phyloP scores from a whole-genome alignment of 164 flowering plant genomes.

The Akebia trifoliata region DNA sequence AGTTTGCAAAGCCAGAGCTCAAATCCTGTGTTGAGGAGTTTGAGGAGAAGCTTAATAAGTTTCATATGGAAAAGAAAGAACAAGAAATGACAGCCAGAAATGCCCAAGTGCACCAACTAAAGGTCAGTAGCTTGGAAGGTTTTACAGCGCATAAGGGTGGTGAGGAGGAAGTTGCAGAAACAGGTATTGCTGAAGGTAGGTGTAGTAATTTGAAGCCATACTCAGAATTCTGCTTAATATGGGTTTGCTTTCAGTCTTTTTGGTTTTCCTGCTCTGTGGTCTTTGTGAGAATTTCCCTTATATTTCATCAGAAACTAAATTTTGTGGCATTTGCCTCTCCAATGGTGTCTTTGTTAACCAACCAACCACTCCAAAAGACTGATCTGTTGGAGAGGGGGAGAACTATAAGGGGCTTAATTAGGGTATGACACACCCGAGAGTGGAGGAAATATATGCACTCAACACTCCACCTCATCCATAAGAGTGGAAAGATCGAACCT shows the following conservation, averaged over 20 bases:
- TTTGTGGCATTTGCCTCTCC: neutral
- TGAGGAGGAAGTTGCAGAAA: constrained; percentile 37
- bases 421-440: too few relatives aligned
- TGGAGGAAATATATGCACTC: too few relatives aligned
- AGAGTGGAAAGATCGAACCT: too few relatives aligned
- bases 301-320: neutral
- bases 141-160: constrained; percentile 19
- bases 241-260: constrained; percentile 4
- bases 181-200: constrained; percentile 46
- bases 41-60: constrained; percentile 80
- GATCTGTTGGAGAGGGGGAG: too few relatives aligned
- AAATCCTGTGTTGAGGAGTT: constrained; percentile 84
- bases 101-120: constrained; percentile 75
- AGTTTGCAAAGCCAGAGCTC: constrained; percentile 90
- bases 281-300: neutral
- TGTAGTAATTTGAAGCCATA: neutral
- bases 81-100: constrained; percentile 82
- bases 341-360: neutral
- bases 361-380: too few relatives aligned
- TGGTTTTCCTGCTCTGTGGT: neutral
- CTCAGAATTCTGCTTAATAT: constrained; percentile 4
- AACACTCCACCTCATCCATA: too few relatives aligned
- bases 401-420: too few relatives aligned
- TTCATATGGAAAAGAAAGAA: constrained; percentile 78
- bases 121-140: constrained; percentile 35